Conservation (phyloP, 495 filamentous ascomycete genomes). For the Clohesyomyces aquaticus region DNA sequence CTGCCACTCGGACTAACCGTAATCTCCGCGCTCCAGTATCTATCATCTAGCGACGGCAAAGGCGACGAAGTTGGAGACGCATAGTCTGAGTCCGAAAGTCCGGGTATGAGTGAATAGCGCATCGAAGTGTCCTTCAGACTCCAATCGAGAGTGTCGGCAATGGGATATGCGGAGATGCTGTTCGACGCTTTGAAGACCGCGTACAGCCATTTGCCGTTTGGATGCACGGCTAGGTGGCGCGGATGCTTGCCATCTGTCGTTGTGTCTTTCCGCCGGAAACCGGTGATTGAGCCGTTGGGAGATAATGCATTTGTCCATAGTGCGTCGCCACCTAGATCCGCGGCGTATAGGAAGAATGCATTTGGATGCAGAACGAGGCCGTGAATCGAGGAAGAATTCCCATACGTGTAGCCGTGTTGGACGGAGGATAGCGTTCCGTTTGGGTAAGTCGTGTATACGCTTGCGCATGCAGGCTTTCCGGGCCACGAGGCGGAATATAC, state of each 20-base stretch:
- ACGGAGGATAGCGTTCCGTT: constrained; percentile 5
- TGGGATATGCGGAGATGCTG: constrained; percentile 6
- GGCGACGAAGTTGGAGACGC: not conserved
- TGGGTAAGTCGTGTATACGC: not conserved
- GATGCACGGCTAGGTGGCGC: constrained; percentile 1
- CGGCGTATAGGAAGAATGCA: not conserved
- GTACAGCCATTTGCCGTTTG: constrained; percentile 9
- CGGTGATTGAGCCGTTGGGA: not conserved
- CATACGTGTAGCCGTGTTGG: not conserved
- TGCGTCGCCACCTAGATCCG: not conserved
- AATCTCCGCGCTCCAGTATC: constrained; percentile 6
- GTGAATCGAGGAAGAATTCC: not conserved
- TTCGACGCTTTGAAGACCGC: constrained; percentile 1
- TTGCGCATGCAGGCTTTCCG: constrained; percentile 1
- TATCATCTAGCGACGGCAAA: not conserved
- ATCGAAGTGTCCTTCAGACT: not conserved
- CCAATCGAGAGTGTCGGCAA: not conserved
- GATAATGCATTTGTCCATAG: constrained; percentile 1
- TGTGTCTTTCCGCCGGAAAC: not conserved
- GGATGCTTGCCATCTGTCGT: not conserved
- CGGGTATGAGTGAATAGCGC: constrained; percentile 1
- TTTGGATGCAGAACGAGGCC: not conserved
- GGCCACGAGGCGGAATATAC: constrained; percentile 3
- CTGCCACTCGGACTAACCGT: not conserved
- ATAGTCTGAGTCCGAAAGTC: no score